phyloP scores from a whole-genome alignment of 306 rosid genomes.

The Phaseolus lunatus region DNA sequence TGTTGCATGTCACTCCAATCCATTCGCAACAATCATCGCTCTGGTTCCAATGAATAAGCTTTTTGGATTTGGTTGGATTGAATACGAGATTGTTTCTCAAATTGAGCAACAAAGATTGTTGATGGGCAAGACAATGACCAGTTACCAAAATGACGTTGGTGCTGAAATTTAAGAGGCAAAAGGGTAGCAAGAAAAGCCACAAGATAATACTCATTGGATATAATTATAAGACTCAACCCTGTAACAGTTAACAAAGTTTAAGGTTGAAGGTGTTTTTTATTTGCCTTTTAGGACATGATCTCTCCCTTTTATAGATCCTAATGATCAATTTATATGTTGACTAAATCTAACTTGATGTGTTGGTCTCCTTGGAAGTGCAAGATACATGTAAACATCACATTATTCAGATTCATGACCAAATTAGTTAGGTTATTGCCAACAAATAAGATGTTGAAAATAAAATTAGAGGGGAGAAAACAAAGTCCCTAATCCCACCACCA shows the following conservation, averaged over 20 bases:
- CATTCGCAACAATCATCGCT: constrained; percentile 25
- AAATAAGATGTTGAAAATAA: neutral
- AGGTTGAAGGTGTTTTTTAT: constrained; percentile 3
- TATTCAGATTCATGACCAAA: no score
- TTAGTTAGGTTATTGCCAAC: neutral
- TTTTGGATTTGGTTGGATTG: neutral
- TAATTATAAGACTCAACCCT: neutral
- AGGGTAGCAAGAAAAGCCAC: neutral
- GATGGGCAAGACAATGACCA: neutral
- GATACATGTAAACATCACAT: neutral
- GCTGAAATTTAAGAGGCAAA: constrained; percentile 17
- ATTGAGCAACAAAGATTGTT: neutral
- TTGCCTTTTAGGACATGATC: constrained; percentile 2
- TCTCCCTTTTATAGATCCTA: constrained; percentile 12
- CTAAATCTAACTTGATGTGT: neutral
- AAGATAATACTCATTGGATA: neutral
- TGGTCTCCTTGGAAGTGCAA: neutral
- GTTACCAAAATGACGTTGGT: neutral
- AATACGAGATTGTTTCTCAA: constrained; percentile 8
- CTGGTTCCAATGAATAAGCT: constrained; percentile 4
- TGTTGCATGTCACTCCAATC: constrained; percentile 5
- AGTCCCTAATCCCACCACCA: no score
- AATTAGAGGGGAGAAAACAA: no score
- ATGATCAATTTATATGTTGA: no score
- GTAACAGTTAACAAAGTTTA: neutral